phyloP scores from a whole-genome alignment of 1,284 basidiomycete genomes.

The Rhodotorula sp. region DNA sequence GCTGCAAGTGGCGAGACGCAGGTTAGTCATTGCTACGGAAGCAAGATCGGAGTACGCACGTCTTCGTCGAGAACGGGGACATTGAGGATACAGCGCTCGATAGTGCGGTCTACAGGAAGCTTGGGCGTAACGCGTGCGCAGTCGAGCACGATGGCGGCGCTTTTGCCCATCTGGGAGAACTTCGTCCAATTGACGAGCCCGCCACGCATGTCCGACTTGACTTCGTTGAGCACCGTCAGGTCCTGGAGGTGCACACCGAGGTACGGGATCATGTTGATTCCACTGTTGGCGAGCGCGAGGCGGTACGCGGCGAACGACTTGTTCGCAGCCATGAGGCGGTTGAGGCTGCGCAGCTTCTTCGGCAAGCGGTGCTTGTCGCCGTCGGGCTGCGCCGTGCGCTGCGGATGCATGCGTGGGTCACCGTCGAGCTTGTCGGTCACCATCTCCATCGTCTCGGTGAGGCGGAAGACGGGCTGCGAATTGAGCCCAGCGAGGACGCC shows the following conservation, averaged over 20 bases:
- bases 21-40: neutral
- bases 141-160: conserved; percentile 44
- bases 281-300: conserved; percentile 45
- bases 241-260: conserved; percentile 49
- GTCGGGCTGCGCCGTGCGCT: conserved; percentile 26
- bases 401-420: neutral
- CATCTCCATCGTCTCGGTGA: conserved; percentile 42
- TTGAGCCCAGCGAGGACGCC: conserved; percentile 48
- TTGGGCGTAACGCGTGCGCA: conserved; percentile 41
- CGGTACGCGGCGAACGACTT: conserved; percentile 48
- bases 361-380: conserved; percentile 32
- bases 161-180: conserved; percentile 44
- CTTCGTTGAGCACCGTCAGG: conserved; percentile 46
- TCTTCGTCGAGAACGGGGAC: conserved; percentile 33
- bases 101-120: conserved; percentile 34
- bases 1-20: neutral
- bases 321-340: conserved; percentile 45
- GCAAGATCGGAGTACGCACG: neutral
- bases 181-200: conserved; percentile 49
- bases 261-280: conserved; percentile 46
- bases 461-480: conserved; percentile 46
- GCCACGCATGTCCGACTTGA: conserved; percentile 46
- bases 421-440: conserved; percentile 41
- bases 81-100: conserved; percentile 35
- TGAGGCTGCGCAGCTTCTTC: conserved; percentile 46